phyloP scores from a whole-genome alignment of 2,329 filamentous ascomycete genomes.

The Aspergillus caelatus region DNA sequence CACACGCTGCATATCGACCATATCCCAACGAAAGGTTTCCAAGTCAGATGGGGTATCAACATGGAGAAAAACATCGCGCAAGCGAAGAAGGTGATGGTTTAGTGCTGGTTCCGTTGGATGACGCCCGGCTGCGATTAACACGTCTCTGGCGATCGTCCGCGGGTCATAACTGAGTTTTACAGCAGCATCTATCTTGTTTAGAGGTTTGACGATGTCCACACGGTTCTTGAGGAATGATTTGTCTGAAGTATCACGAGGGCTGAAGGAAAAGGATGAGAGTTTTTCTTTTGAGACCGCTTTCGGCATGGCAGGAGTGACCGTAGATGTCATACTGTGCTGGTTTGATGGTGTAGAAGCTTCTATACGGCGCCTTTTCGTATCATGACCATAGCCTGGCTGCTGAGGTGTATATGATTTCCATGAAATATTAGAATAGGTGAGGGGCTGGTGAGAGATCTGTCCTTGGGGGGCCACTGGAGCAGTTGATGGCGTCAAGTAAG shows the following conservation, averaged over 20 bases:
- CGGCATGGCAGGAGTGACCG: background rate
- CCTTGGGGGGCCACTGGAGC: background rate
- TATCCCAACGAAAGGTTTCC: slow-evolving; percentile 62
- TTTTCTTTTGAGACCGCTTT: slow-evolving; percentile 1
- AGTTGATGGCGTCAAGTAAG: background rate
- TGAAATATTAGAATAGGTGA: background rate
- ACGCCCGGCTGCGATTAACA: slow-evolving; percentile 63
- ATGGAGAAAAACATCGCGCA: slow-evolving; percentile 46
- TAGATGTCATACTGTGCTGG: background rate
- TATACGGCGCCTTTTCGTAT: slow-evolving; percentile 19
- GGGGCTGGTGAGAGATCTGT: background rate
- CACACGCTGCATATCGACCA: slow-evolving; percentile 52
- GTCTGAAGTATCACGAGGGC: slow-evolving; percentile 14
- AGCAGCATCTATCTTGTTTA: slow-evolving; percentile 43
- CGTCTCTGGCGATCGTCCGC: slow-evolving; percentile 64
- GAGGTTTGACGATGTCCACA: slow-evolving; percentile 45
- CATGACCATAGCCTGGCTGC: slow-evolving; percentile 2
- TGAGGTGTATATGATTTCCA: background rate
- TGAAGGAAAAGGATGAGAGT: slow-evolving; percentile 14
- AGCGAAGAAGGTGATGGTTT: slow-evolving; percentile 60
- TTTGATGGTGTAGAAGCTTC: slow-evolving; percentile 4
- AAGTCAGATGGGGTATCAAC: slow-evolving; percentile 56
- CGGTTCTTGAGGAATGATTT: slow-evolving; percentile 31
- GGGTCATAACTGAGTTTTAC: slow-evolving; percentile 59
- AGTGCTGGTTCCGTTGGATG: slow-evolving; percentile 62